Evolutionary conservation across 2,329 filamentous ascomycete genomes (phyloP).

Genomic region (Furcasterigmium sp.): DNA sequence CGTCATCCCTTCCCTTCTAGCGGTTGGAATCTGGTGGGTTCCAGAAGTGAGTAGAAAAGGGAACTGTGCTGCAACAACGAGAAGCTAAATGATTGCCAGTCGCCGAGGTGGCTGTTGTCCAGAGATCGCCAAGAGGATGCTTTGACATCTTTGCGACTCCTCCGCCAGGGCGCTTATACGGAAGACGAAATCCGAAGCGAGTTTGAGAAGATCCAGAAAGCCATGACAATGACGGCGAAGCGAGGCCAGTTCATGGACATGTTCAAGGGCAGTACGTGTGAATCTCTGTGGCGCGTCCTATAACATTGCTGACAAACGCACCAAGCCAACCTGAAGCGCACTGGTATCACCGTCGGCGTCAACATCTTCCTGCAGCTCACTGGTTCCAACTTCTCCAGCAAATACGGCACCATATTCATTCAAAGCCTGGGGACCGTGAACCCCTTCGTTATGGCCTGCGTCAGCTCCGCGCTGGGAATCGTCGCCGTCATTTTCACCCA

Average conservation of each 20-base stretch:
- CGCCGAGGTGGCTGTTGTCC: slow-evolving; percentile 17
- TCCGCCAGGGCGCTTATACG: slow-evolving; percentile 4
- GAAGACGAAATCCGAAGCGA: slow-evolving; percentile 4
- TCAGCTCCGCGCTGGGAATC: slow-evolving; percentile 12
- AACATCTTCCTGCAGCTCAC: slow-evolving; percentile 12
- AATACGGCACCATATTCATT: slow-evolving; percentile 16
- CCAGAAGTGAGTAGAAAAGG: slow-evolving; percentile 14
- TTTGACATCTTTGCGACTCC: slow-evolving; percentile 12
- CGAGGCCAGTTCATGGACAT: neutral
- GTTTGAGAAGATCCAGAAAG: slow-evolving; percentile 2
- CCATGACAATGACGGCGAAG: neutral
- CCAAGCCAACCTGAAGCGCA: slow-evolving; percentile 3
- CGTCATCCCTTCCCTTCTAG: slow-evolving; percentile 20
- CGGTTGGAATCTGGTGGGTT: slow-evolving; percentile 18
- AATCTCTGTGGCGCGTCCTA: neutral
- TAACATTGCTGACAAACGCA: neutral
- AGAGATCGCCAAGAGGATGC: slow-evolving; percentile 14
- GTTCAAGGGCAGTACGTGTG: slow-evolving; percentile 9
- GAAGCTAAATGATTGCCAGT: slow-evolving; percentile 9
- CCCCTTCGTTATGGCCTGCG: slow-evolving; percentile 17
- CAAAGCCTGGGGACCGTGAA: slow-evolving; percentile 18
- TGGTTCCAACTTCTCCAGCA: slow-evolving; percentile 15
- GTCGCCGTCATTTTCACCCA: slow-evolving; percentile 8
- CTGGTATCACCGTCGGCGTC: slow-evolving; percentile 7
- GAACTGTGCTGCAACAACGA: no score